A percentile compares a stretch with the other conserved stretches of the same genome.
Conservation (phyloP, 345 rosid genomes). For the Salix arbutifolia region DNA sequence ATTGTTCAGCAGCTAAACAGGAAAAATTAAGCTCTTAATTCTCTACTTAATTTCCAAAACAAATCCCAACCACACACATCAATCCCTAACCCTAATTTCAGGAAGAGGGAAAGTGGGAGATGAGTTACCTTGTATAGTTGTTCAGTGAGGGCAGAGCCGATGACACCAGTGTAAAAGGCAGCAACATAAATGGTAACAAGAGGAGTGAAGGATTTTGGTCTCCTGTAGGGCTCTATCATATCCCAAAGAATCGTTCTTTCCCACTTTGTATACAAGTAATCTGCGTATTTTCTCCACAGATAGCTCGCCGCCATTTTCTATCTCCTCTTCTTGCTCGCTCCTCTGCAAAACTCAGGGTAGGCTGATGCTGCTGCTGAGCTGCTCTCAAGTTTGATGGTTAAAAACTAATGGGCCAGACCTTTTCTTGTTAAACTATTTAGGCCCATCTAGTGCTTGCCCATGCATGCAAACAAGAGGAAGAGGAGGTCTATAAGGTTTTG, state of each 20-base stretch:
- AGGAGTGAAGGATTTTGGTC: conserved; percentile 78
- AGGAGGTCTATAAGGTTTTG: no score
- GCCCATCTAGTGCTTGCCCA: no score
- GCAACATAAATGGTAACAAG: conserved; percentile 57
- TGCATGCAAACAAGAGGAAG: no score
- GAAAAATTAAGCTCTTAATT: no score
- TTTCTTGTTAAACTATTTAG: no score
- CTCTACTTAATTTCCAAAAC: background rate
- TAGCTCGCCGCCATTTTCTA: conserved; percentile 48
- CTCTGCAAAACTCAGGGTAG: background rate
- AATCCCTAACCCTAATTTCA: no score
- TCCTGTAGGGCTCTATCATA: conserved; percentile 75
- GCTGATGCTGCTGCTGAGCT: no score
- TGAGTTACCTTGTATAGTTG: conserved; percentile 68
- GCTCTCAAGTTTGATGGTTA: no score
- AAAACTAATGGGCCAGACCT: no score
- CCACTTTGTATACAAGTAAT: conserved; percentile 64
- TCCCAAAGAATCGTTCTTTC: conserved; percentile 77
- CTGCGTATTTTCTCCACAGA: conserved; percentile 84
- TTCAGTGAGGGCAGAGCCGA: conserved; percentile 79
- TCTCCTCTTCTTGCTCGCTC: background rate
- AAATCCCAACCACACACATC: background rate
- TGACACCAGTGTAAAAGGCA: conserved; percentile 90
- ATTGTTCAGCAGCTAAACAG: no score
- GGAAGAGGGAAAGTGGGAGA: background rate